Evolutionary conservation across 2,329 filamentous ascomycete species (phyloP).

Genomic region (Alternaria gansuensis): DNA sequence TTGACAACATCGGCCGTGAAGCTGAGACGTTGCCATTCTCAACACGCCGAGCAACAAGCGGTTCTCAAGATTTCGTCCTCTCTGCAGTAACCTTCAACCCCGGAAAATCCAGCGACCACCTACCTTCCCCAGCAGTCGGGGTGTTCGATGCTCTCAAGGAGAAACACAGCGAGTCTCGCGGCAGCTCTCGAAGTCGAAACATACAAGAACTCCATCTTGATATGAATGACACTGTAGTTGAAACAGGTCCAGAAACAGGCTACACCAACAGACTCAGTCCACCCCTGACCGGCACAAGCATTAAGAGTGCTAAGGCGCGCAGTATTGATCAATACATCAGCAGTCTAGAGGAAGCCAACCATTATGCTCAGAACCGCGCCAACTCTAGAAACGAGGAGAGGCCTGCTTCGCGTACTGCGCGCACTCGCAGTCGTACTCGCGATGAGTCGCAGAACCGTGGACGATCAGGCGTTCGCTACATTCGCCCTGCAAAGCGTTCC

Average conservation of each 20-base stretch:
- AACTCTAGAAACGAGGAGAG: constrained; percentile 57
- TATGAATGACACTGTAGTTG: constrained; percentile 56
- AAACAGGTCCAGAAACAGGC: constrained; percentile 42
- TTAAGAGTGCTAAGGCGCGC: constrained; percentile 66
- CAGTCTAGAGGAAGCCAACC: constrained; percentile 80
- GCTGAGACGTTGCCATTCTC: constrained; percentile 55
- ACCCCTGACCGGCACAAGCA: constrained; percentile 58
- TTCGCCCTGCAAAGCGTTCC: constrained; percentile 80
- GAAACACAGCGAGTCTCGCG: constrained; percentile 68
- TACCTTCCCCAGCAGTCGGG: constrained; percentile 74
- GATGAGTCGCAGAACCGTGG: constrained; percentile 76
- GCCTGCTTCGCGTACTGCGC: constrained; percentile 57
- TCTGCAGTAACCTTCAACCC: constrained; percentile 50
- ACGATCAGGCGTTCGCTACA: constrained; percentile 70
- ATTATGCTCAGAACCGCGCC: constrained; percentile 58
- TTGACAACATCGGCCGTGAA: constrained; percentile 53
- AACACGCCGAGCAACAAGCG: constrained; percentile 56
- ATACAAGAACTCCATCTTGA: constrained; percentile 70
- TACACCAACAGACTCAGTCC: constrained; percentile 64
- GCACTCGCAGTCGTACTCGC: constrained; percentile 58
- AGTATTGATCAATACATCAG: constrained; percentile 86
- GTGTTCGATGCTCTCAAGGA: constrained; percentile 71
- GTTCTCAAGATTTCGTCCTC: constrained; percentile 64
- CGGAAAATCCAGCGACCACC: constrained; percentile 38
- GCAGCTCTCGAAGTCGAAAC: constrained; percentile 80